Conservation (phyloP, 306 rosid species). For the Casuarina glauca region DNA sequence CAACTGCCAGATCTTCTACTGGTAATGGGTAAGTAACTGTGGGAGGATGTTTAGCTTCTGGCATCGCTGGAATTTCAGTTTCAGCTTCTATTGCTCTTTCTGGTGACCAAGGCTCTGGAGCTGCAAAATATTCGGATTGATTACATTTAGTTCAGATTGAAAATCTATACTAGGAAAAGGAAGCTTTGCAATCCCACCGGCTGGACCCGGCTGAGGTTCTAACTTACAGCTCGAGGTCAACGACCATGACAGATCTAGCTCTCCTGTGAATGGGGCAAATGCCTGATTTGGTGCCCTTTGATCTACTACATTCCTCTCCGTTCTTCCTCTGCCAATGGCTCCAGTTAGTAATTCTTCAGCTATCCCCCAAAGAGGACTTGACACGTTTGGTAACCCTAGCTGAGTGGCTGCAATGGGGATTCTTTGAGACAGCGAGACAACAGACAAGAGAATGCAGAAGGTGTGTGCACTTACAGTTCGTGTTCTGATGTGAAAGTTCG, state of each 20-base stretch:
- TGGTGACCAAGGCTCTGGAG: not conserved
- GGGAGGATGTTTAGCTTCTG: conserved; percentile 1
- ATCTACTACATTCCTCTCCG: not conserved
- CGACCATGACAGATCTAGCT: not conserved
- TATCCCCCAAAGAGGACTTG: not conserved
- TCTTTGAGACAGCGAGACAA: not conserved
- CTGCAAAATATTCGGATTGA: not conserved
- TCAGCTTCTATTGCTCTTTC: conserved; percentile 1
- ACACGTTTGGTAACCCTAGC: not conserved
- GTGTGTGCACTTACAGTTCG: not conserved
- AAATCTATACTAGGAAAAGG: not conserved
- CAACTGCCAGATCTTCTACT: not conserved
- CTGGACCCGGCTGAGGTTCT: not conserved
- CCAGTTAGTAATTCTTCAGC: not conserved
- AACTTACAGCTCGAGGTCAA: not conserved
- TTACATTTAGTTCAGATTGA: not conserved
- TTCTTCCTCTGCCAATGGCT: not conserved
- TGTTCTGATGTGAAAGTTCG: too few species aligned
- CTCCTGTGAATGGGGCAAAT: too few species aligned
- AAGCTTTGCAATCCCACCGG: not conserved
- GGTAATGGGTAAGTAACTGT: not conserved
- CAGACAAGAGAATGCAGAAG: not conserved
- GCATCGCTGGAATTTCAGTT: not conserved
- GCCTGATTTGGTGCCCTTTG: not conserved
- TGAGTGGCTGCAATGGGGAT: not conserved